Conservation (phyloP, 306 rosid species). For the Abrus pulchellus region DNA sequence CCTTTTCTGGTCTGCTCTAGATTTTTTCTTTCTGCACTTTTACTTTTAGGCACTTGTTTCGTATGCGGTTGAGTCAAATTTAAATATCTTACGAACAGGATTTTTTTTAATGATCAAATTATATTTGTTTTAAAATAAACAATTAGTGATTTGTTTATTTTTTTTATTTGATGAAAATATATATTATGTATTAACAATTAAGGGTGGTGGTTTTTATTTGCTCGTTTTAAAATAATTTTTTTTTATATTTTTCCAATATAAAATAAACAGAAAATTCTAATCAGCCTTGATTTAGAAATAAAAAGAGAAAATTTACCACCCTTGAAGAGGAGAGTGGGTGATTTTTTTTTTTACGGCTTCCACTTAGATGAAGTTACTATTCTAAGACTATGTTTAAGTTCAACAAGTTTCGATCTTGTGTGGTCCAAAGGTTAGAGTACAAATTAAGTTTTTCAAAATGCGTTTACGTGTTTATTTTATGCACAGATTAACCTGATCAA, state of each 20-base stretch:
- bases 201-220: background rate
- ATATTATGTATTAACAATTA: background rate
- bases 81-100: background rate
- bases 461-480: background rate
- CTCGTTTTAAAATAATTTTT: background rate
- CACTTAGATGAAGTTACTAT: background rate
- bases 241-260: background rate
- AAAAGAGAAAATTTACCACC: background rate
- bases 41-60: background rate
- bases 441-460: background rate
- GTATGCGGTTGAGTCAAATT: background rate
- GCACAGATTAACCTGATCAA: too few species aligned
- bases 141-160: too few species aligned
- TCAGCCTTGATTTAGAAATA: background rate
- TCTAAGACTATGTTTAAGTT: background rate
- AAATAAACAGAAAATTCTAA: too few species aligned
- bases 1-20: background rate
- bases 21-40: slow-evolving; percentile 30
- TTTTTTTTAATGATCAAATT: too few species aligned
- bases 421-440: background rate
- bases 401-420: background rate
- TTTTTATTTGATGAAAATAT: background rate
- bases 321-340: background rate
- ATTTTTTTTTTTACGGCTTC: background rate
- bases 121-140: too few species aligned